These are phyloP conservation scores for Brasenia schreberi DNA, from an alignment of 164 flowering plant species.

Conservation along the genomic window DNA sequence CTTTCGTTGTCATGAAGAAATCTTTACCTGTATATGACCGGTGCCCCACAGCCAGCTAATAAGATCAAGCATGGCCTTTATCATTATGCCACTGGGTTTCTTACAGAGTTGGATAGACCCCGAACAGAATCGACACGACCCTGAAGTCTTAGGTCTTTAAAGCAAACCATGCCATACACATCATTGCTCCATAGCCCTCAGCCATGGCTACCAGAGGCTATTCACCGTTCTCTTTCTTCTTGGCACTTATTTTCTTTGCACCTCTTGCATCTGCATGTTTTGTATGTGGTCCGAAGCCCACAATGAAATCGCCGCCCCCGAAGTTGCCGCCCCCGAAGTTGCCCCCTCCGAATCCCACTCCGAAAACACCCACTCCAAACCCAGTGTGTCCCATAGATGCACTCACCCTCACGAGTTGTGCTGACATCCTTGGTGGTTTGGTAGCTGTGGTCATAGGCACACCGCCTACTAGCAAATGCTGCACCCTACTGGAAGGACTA, in stretches of 20 bases:
- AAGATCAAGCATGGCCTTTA: not conserved
- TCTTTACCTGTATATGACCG: not conserved
- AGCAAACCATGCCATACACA: not conserved
- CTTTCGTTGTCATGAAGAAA: not conserved
- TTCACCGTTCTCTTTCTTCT: not conserved
- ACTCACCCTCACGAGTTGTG: constrained; percentile 46
- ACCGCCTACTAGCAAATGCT: constrained; percentile 34
- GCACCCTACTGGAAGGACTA: constrained; percentile 35
- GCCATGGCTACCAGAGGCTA: not conserved
- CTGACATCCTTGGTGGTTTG: constrained; percentile 32
- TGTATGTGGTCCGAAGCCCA: too few relatives aligned
- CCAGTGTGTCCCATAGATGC: constrained; percentile 43
- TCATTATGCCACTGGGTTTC: not conserved
- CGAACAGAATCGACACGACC: too few relatives aligned
- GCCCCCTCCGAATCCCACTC: constrained; percentile 1
- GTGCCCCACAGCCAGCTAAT: not conserved
- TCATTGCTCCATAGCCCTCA: not conserved
- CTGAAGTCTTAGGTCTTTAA: too few relatives aligned
- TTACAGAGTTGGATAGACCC: too few relatives aligned
- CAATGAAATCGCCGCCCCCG: too few relatives aligned
- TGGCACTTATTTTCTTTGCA: not conserved
- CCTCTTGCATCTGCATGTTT: not conserved
- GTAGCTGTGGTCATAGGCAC: constrained; percentile 16
- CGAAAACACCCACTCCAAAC: not conserved
- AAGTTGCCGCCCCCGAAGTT: not conserved